Base-by-base conservation (phyloP, 257 asterid species). In the Rehmannia glutinosa region DNA sequence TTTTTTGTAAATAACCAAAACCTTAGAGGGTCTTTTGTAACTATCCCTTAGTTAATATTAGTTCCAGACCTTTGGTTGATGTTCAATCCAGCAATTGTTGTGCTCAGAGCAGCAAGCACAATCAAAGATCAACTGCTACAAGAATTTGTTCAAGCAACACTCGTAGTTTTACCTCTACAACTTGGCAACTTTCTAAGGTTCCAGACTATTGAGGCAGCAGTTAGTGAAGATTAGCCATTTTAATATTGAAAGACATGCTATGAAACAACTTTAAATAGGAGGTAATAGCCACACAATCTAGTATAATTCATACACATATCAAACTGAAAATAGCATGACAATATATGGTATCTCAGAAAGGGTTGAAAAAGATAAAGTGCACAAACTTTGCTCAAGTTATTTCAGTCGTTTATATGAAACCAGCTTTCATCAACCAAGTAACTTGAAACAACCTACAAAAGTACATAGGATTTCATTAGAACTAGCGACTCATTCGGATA, bases 401-500 rank as follows among this genome's bases (percentile, higher is more conserved):
- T 68, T 51, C 81, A 85, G 86, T 87, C 91, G 70, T n/a, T n/a
- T 91, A 94, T 68, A 82, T 81, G 89, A 86, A 94, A 84, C 96
- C 99, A 62, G 82, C 84, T 56, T 85, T 80, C 81, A 74, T 66
- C 97, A 72, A 45, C 99, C 97, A 94, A 70, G 80, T 87, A 60
- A 94, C 87, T 81, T 88, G 99, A 89, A 85, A 82, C 83, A 94
- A 94, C 97, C 99, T 94, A 80, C 95, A 88, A 83, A 78, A 77
- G 73, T 66, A 73, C 51, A 73, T 50, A 9, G 43, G 47, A 72
- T 73, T 63, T 56, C 52, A 69, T 76, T 35, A 74, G 78, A 74
- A 62, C 49, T 15, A 45, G 70, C 3, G n/a, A n/a, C n/a, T 21
- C 47, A 30, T 56, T 11, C 24, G 75, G 61, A 59, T 58, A 15